Percentiles rank a stretch among this genome's conserved stretches.
These are phyloP conservation scores for Cetraspora pellucida DNA, from an alignment of 192 early-diverging fungal genomes.

Conservation along the genomic window DNA sequence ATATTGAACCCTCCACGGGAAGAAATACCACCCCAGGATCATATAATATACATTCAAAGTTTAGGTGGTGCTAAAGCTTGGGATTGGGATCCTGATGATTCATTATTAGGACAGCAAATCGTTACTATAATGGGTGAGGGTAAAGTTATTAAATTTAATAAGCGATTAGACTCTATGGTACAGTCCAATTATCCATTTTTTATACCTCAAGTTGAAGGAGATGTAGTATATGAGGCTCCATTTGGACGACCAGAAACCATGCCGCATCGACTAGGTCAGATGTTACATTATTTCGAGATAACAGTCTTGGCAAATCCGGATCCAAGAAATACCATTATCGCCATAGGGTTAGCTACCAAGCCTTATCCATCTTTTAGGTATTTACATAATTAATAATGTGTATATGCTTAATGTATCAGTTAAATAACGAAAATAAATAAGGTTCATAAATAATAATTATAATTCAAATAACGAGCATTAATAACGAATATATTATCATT, in stretches of 20 bases:
- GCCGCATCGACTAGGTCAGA: background rate
- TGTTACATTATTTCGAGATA: slow-evolving; percentile 50
- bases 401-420: too few species aligned
- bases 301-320: slow-evolving; percentile 12
- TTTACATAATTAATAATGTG: background rate
- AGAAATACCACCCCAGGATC: background rate
- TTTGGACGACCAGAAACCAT: background rate
- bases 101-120: background rate
- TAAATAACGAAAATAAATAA: too few species aligned
- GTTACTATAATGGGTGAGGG: background rate
- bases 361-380: slow-evolving; percentile 51
- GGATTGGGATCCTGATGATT: background rate
- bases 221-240: background rate
- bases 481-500: too few species aligned
- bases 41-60: background rate
- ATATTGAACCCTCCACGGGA: background rate
- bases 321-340: slow-evolving; percentile 29
- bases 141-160: background rate
- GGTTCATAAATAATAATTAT: too few species aligned
- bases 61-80: slow-evolving; percentile 17
- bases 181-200: slow-evolving; percentile 31
- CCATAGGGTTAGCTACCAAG: slow-evolving; percentile 43
- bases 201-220: background rate
- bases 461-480: too few species aligned
- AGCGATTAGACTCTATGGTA: background rate